These are phyloP conservation scores for Linnemannia schmuckeri DNA, from an alignment of 192 early-diverging fungal genomes.

Conservation along the genomic window DNA sequence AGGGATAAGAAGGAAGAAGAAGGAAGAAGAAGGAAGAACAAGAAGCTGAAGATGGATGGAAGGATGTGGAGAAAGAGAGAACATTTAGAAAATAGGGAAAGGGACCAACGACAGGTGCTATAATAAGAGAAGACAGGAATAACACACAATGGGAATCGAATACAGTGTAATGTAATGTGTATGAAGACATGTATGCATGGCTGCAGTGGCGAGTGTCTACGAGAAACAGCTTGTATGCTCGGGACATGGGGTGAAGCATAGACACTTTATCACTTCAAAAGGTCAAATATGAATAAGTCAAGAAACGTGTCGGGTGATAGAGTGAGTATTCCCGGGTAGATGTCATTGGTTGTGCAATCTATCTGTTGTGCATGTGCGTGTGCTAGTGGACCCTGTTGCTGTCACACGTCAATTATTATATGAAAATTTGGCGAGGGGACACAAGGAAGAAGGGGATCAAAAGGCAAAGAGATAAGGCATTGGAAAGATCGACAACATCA, in stretches of 20 bases:
- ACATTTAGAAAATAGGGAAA: slow-evolving; percentile 7
- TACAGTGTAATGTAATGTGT: no score
- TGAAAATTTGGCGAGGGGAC: no score
- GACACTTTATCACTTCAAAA: not conserved
- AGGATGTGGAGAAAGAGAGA: not conserved
- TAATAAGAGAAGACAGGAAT: not conserved
- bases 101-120: not conserved
- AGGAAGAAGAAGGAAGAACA: not conserved
- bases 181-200: not conserved
- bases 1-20: not conserved
- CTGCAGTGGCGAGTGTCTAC: not conserved
- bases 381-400: not conserved
- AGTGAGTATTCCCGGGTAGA: not conserved
- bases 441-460: no score
- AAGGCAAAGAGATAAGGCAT: no score
- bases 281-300: not conserved
- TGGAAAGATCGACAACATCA: no score
- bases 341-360: not conserved
- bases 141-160: not conserved
- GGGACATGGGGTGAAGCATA: not conserved
- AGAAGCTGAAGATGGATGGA: not conserved
- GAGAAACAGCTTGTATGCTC: not conserved
- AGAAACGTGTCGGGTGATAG: not conserved
- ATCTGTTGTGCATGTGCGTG: no score
- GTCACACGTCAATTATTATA: no score